Evolutionary conservation across 352 stramenopile genomes (phyloP).

Genomic region (Blastocystis sp.): DNA sequence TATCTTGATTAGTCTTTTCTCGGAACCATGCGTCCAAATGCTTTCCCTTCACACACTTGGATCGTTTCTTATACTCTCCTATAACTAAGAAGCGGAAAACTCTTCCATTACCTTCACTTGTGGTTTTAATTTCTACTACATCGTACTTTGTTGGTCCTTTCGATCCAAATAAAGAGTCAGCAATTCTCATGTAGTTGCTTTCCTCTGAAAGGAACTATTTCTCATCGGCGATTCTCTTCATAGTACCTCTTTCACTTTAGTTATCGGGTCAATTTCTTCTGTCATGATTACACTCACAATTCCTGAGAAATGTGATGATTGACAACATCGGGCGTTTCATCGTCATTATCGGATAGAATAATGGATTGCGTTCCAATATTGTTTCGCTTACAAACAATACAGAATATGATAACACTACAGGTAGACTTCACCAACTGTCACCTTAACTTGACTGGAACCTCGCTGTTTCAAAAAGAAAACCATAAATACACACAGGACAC

Average conservation of each 20-base stretch:
- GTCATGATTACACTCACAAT: not conserved
- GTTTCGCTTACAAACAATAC: not conserved
- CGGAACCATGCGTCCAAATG: conserved; percentile 44
- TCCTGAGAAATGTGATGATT: not conserved
- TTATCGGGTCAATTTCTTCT: not conserved
- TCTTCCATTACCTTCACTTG: not conserved
- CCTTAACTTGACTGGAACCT: not conserved
- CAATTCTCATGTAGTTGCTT: conserved; percentile 46
- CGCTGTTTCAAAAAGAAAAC: not conserved
- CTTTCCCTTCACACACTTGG: conserved; percentile 41
- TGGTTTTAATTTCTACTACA: conserved; percentile 18
- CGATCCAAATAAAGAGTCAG: conserved; percentile 24
- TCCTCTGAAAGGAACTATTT: conserved; percentile 32
- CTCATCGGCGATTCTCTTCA: not conserved
- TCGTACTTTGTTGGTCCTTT: conserved; percentile 49
- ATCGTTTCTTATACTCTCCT: conserved; percentile 58
- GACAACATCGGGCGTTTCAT: conserved; percentile 51
- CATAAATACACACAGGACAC: not conserved
- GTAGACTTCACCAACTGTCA: conserved; percentile 7
- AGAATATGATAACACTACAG: not conserved
- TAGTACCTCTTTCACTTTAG: conserved; percentile 12
- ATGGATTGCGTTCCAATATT: not conserved
- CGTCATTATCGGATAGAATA: not conserved
- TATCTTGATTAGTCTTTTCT: not conserved
- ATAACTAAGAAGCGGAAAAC: not conserved